Base-by-base conservation (phyloP, 2,329 filamentous ascomycete species). In the Microdochium nivale region DNA sequence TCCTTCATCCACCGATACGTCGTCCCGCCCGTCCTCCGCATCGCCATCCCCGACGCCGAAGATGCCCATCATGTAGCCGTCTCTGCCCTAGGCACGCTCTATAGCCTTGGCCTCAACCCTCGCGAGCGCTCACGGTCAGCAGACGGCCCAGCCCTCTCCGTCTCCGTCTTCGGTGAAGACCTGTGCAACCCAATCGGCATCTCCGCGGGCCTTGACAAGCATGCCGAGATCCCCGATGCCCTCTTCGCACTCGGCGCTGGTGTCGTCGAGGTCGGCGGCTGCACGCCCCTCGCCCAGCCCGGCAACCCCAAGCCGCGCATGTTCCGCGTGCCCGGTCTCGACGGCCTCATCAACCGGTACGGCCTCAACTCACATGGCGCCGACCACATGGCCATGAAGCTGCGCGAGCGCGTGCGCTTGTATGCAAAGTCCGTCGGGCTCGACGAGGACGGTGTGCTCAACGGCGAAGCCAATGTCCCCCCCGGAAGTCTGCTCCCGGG, bases 131-230 rank as follows among this genome's bases (percentile, higher is more conserved):
- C 55, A 24, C 58, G 67, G 19, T 61, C 70, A 3, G 58, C 64
- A 21, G 60, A 65, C 16, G 66, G 53, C 24, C 56, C 64, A 3
- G 72, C 69, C 49, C 60, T 78, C 30, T 65, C 68, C 8, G 63
- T 74, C 14, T 64, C 64, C 13, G 84, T 97, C 21, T 96, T 95
- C 65, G 90, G 87, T 33, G 80, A 86, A 55, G 77, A 73, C 3
- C 71, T 99, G 47, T 76, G 80, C 61, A 97, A 96, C 69, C 94
- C 94, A 1, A 84, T 99, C 61, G 94, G 87, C 52, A 96, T 95
- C 56, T 95, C 90, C n/a, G 94, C 90, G 4, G 94, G 94, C 10
- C 83, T 99, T 44, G 94, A 97, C 74, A 97, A 99, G 75, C 81
- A 95, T 63, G 94, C 86, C 51, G 89, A 96, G 55, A 85, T 97